Base-by-base conservation (phyloP, 1,284 basidiomycete genomes). In the Heterobasidion parviporum region DNA sequence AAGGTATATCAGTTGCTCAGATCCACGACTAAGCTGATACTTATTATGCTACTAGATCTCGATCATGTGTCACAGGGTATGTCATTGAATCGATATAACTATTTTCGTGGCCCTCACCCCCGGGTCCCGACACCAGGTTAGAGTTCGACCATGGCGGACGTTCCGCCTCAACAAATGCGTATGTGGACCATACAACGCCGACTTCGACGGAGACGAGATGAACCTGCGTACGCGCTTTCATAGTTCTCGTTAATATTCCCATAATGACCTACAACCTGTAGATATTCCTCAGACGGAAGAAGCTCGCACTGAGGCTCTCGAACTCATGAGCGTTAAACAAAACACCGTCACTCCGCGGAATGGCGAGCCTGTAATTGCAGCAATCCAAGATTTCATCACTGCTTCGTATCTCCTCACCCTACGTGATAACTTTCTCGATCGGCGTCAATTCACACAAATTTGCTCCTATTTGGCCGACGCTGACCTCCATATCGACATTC, bases 171-270 rank as follows among this genome's bases (percentile, higher is more conserved):
- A 99, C 69, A 97, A 99, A 70, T 99, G 97, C 82, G 97, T 97
- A 9, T 99, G 97, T 72, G 96, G 94, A 53, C 97, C 97, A 3
- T 99, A 99, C 75, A 98, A 98, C 68, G 97, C 97, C 54, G 97
- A 99, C 75, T 99, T 99, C 66, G 97, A 99, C 69, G 97, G 97
- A 60, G 97, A 99, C 70, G 97, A 99, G 72, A 99, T 99, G 97
- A 99, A 99, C 72, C 78, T 99, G 65, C 94, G 93, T 93, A 65
- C 63, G 90, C 4, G 7, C 5, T 9, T 48, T 15, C 50, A 10
- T 2, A 32, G 2, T 48, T 52, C 6, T 14, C 38, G n/a, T 52
- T 20, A 12, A 33, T 32, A n/a, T 43, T 55, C 2, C 51, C 43
- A 6, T 5, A n/a, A 6, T 41, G 38, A 41, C 10, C n/a, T 41